Base-by-base conservation (phyloP, 441 rosid genomes). In the Francoa sonchifolia region DNA sequence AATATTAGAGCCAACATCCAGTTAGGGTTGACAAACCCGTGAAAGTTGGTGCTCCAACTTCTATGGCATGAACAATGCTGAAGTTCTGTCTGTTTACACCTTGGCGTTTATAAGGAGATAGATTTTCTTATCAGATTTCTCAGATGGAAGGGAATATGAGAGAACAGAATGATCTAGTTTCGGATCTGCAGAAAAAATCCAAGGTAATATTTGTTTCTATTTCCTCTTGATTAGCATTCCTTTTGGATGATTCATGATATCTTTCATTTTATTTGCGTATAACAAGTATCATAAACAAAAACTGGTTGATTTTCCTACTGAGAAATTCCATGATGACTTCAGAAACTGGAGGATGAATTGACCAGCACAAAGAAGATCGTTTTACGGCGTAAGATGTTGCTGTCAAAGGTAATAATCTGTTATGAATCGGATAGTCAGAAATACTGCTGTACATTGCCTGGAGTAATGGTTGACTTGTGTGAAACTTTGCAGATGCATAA, bases 321-420 rank as follows among this genome's bases (percentile, higher is more conserved):
- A 47, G 44, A 40, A 46, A 51, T 48, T 47, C 66, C 44, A 39
- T 51, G 47, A 20, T 68, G 42, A 44, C 23, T 58, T 49, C 75
- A 88, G 97, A 75, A 59, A 54, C 47, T 81, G 59, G 97, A 88
- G 63, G 88, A 79, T 59, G 62, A 70, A 7, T 55, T 88, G 69
- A 52, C 66, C 15, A 39, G 59, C 39, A 80, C 75, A 40, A 84
- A 79, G 66, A 84, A 72, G 61, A 59, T 58, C 22, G 66, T 76
- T 42, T 74, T 82, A 19, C 71, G 66, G 15, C 81, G 70, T 19
- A 62, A 62, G 41, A 59, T 53, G 59, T 77, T 76, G 42, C 53
- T 81, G 69, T 52, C 77, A 28, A 75, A 79, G 79, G 90, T 84
- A 65, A 49, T 28, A 27, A 5, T 40, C 11, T 15, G 20, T 35